These are phyloP conservation scores for Podospora anserina DNA, from an alignment of 495 filamentous ascomycete genomes.

Conservation along the genomic window DNA sequence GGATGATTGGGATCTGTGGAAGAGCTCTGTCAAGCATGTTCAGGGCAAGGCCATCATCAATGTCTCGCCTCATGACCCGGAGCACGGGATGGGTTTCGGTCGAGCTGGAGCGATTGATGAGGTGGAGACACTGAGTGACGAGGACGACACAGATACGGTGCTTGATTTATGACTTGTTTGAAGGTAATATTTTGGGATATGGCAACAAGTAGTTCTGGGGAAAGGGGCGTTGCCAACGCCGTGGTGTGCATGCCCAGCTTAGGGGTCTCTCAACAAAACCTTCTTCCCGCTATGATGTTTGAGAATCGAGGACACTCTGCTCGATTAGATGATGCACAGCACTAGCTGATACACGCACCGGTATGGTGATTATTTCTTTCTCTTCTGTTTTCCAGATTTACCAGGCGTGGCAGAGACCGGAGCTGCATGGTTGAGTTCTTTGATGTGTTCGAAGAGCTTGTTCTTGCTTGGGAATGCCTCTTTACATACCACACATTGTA, in stretches of 20 bases:
- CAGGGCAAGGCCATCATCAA: conserved; percentile 83
- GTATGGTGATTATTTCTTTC: conserved; percentile 19
- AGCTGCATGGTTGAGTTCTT: conserved; percentile 43
- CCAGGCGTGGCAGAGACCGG: conserved; percentile 14
- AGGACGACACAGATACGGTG: conserved; percentile 60
- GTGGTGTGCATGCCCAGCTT: not conserved
- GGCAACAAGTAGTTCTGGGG: not conserved
- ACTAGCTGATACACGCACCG: not conserved
- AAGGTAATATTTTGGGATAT: not conserved
- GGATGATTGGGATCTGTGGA: conserved; percentile 82
- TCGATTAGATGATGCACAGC: not conserved
- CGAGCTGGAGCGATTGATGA: conserved; percentile 78
- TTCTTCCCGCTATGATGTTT: not conserved
- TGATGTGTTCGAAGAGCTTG: conserved; percentile 76
- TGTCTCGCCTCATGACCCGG: conserved; percentile 65
- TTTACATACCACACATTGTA: conserved; percentile 61
- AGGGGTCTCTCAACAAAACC: not conserved
- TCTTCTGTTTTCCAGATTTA: conserved; percentile 26
- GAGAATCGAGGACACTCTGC: not conserved
- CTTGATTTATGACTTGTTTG: conserved; percentile 30
- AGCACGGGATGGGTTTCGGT: conserved; percentile 51
- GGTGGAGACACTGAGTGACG: conserved; percentile 69
- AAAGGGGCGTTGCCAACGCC: not conserved
- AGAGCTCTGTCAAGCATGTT: conserved; percentile 60
- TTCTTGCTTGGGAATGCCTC: conserved; percentile 63